phyloP scores from a whole-genome alignment of 73 alveolate species.

The Halteria grandinella region DNA sequence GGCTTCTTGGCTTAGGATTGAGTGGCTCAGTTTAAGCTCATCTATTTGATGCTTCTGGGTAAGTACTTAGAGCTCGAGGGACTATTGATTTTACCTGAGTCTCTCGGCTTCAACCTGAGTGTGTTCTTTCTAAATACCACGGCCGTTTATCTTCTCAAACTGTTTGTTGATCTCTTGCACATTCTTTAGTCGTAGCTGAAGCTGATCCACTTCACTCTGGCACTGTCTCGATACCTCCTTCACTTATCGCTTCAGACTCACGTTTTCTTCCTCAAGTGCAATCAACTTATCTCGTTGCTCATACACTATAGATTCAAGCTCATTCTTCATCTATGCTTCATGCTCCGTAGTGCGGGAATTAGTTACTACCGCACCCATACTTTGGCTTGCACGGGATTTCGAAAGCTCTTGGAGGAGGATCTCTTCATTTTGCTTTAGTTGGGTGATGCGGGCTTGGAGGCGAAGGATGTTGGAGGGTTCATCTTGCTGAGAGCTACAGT shows the following conservation, averaged over 20 bases:
- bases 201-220: not conserved
- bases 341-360: too few species aligned
- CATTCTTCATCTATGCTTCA: too few species aligned
- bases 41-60: slow-evolving; percentile 11
- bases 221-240: not conserved
- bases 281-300: slow-evolving; percentile 43
- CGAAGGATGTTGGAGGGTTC: too few species aligned
- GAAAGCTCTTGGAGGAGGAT: too few species aligned
- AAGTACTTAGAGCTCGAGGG: slow-evolving; percentile 6
- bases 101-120: slow-evolving; percentile 4
- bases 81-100: slow-evolving; percentile 1
- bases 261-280: slow-evolving; percentile 38
- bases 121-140: not conserved
- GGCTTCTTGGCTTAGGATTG: too few species aligned
- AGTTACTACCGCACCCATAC: too few species aligned
- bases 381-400: too few species aligned
- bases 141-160: too few species aligned
- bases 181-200: slow-evolving; percentile 1
- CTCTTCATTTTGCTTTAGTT: too few species aligned
- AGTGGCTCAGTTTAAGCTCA: too few species aligned
- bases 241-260: slow-evolving; percentile 21
- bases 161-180: slow-evolving; percentile 41
- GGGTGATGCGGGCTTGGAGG: too few species aligned
- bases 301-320: slow-evolving; percentile 27
- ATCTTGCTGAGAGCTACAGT: too few species aligned